Conservation (phyloP, 257 asterid genomes). For the Fraxinus excelsior region DNA sequence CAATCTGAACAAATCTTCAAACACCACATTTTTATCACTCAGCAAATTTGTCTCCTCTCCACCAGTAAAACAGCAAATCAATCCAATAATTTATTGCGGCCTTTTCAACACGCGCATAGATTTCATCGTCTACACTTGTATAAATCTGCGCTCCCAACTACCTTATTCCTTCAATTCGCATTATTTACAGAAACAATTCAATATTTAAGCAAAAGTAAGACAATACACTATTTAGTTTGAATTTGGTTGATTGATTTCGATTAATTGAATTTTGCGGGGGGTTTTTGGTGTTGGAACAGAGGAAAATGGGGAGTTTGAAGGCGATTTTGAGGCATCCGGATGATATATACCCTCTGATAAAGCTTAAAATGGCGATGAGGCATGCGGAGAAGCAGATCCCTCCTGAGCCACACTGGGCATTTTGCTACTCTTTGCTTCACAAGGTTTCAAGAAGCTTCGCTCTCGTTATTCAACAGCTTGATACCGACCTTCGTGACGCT, state of each 20-base stretch:
- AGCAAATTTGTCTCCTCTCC: slow-evolving; percentile 1
- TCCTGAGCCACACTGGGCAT: slow-evolving; percentile 90
- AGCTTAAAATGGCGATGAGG: slow-evolving; percentile 68
- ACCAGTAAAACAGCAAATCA: neutral
- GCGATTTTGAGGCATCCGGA: slow-evolving; percentile 82
- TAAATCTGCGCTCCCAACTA: neutral
- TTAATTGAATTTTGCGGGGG: neutral
- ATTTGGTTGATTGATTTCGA: neutral
- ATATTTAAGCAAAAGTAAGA: slow-evolving; percentile 19
- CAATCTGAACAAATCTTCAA: neutral
- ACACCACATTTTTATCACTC: slow-evolving; percentile 3
- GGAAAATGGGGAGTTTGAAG: slow-evolving; percentile 68
- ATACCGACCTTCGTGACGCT: slow-evolving; percentile 90
- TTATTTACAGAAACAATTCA: slow-evolving; percentile 22
- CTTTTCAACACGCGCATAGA: slow-evolving; percentile 8
- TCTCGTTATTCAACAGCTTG: slow-evolving; percentile 93
- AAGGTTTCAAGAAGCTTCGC: slow-evolving; percentile 91
- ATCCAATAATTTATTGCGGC: neutral
- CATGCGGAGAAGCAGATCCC: slow-evolving; percentile 94
- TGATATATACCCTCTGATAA: slow-evolving; percentile 78
- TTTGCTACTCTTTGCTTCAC: slow-evolving; percentile 84
- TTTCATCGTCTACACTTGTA: neutral
- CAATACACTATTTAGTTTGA: neutral
- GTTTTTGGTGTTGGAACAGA: slow-evolving; percentile 24
- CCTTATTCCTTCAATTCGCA: slow-evolving; percentile 9